Percentiles rank a stretch among this genome's conserved stretches.
phyloP scores from a whole-genome alignment of 2,329 filamentous ascomycete genomes.

The Stagonosporopsis vannaccii region DNA sequence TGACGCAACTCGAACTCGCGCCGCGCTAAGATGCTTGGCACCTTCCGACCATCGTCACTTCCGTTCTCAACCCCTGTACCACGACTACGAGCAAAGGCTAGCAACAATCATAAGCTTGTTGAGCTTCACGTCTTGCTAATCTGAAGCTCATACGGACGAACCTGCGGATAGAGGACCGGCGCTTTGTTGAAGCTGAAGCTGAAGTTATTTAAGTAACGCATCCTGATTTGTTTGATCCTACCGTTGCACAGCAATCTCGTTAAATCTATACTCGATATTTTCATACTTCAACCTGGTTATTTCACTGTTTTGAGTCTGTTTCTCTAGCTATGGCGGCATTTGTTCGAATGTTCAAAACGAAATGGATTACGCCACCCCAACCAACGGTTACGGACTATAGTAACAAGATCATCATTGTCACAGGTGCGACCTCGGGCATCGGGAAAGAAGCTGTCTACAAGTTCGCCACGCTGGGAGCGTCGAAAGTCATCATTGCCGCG shows the following conservation, averaged over 20 bases:
- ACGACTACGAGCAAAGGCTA: conserved; percentile 5
- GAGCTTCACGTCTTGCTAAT: neutral
- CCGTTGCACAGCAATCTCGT: neutral
- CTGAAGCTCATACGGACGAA: neutral
- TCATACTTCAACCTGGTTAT: conserved; percentile 74
- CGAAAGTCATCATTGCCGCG: conserved; percentile 50
- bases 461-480: conserved; percentile 46
- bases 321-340: conserved; percentile 30
- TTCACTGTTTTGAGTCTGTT: conserved; percentile 46
- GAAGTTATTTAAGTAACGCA: conserved; percentile 1
- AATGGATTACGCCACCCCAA: conserved; percentile 46
- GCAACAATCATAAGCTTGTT: neutral
- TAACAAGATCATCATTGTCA: conserved; percentile 56
- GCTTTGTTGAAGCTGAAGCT: neutral
- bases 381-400: conserved; percentile 42
- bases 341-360: conserved; percentile 37
- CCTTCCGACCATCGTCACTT: conserved; percentile 1
- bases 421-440: conserved; percentile 51
- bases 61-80: conserved; percentile 4
- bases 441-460: conserved; percentile 49
- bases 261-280: neutral
- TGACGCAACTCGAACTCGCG: conserved; percentile 19
- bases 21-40: conserved; percentile 12
- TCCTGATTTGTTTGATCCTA: neutral
- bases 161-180: neutral